phyloP scores from a whole-genome alignment of 2,329 filamentous ascomycete genomes.

The Colletotrichum cordylinicola region DNA sequence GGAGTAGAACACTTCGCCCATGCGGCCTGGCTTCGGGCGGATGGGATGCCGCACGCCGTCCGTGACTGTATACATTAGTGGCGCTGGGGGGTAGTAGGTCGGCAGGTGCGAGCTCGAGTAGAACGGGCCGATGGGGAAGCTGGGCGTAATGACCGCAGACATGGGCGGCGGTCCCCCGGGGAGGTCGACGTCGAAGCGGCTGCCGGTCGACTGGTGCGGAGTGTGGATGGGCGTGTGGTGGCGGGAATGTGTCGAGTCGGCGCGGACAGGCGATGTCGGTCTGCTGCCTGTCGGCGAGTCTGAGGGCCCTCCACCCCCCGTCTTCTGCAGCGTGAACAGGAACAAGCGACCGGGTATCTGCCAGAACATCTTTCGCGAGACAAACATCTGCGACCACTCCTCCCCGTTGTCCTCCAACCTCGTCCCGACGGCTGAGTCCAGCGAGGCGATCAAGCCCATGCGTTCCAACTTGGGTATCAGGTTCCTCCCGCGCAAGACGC shows the following conservation, averaged over 20 bases:
- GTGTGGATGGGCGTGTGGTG: constrained; percentile 26
- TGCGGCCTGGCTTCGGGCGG: constrained; percentile 84
- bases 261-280: constrained; percentile 55
- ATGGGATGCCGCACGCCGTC: constrained; percentile 84
- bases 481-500: constrained; percentile 84
- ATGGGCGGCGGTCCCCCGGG: constrained; percentile 44
- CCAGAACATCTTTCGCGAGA: constrained; percentile 85
- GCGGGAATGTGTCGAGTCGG: constrained; percentile 33
- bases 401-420: constrained; percentile 65
- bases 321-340: constrained; percentile 80
- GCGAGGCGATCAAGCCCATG: constrained; percentile 83
- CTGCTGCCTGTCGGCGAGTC: constrained; percentile 60
- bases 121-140: constrained; percentile 70
- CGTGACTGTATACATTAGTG: constrained; percentile 81
- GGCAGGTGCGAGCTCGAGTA: constrained; percentile 84
- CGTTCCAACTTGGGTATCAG: constrained; percentile 89
- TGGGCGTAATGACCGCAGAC: constrained; percentile 35
- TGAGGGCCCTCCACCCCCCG: constrained; percentile 41
- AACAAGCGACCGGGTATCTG: constrained; percentile 88
- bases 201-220: constrained; percentile 31
- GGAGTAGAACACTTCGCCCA: constrained; percentile 91
- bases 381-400: constrained; percentile 82
- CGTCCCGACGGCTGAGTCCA: constrained; percentile 77
- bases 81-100: constrained; percentile 87
- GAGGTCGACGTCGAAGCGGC: constrained; percentile 34